Evolutionary conservation across 2,329 filamentous ascomycete genomes (phyloP).

Genomic region (Sarocladium brachiariae): DNA sequence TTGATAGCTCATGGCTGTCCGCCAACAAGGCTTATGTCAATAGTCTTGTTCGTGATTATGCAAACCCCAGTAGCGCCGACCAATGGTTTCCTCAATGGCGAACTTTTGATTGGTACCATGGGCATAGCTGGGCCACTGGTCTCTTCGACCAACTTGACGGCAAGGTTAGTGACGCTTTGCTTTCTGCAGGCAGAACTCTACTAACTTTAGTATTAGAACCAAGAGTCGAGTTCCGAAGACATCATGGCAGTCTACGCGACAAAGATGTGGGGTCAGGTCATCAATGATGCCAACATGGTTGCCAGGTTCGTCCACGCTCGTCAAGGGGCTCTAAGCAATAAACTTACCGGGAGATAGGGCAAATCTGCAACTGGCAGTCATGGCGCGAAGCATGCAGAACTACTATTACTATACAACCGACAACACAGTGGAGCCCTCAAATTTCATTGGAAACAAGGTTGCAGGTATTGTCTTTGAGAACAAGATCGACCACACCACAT

Average conservation of each 20-base stretch:
- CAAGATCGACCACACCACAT: constrained; percentile 89
- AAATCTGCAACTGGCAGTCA: constrained; percentile 78
- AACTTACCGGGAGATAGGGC: constrained; percentile 35
- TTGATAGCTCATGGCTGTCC: constrained; percentile 73
- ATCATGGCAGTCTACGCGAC: constrained; percentile 78
- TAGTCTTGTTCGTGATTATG: constrained; percentile 71
- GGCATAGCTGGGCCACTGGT: constrained; percentile 88
- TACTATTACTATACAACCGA: constrained; percentile 75
- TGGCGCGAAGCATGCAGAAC: constrained; percentile 62
- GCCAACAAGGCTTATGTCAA: constrained; percentile 76
- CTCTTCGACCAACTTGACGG: constrained; percentile 65
- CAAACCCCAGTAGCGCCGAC: constrained; percentile 70
- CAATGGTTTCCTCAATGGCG: constrained; percentile 74
- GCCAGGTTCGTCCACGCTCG: constrained; percentile 42
- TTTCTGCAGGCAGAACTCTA: too few relatives aligned
- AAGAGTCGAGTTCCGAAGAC: constrained; percentile 88
- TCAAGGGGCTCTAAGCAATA: neutral
- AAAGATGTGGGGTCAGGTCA: constrained; percentile 87
- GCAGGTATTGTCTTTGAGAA: constrained; percentile 79
- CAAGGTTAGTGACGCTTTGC: constrained; percentile 49
- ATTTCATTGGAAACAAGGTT: constrained; percentile 74
- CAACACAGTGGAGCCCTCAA: constrained; percentile 63
- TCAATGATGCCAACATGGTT: constrained; percentile 72
- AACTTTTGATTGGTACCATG: constrained; percentile 89
- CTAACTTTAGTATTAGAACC: constrained; percentile 40